phyloP scores from a whole-genome alignment of 352 stramenopile genomes.

The Phytophthora pistaciae region DNA sequence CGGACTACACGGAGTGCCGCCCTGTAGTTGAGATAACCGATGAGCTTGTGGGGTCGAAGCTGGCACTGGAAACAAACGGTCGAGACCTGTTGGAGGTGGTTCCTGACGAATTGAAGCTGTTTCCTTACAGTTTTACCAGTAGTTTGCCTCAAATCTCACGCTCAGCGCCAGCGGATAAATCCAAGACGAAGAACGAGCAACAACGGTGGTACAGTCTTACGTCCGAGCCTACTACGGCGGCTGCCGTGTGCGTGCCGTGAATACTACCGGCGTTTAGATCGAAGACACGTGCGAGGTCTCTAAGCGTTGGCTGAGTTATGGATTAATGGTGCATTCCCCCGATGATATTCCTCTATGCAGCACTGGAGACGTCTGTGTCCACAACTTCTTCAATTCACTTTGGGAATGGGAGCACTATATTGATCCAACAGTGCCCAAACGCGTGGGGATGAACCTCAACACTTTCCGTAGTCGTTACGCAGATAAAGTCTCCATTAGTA shows the following conservation, averaged over 20 bases:
- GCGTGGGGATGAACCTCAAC: conserved; percentile 26
- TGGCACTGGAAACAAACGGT: conserved; percentile 22
- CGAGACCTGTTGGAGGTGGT: conserved; percentile 15
- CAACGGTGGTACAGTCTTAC: conserved; percentile 22
- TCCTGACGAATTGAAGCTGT: conserved; percentile 28
- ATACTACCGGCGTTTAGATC: conserved; percentile 29
- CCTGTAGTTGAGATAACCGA: conserved; percentile 18
- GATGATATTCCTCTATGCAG: conserved; percentile 35
- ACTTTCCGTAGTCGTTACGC: conserved; percentile 26
- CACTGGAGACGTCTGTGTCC: conserved; percentile 26
- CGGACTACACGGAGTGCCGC: conserved; percentile 39
- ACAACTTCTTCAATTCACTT: conserved; percentile 35
- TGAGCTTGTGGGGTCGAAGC: conserved; percentile 25
- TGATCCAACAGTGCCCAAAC: background rate
- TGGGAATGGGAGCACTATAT: conserved; percentile 32
- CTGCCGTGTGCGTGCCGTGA: conserved; percentile 28
- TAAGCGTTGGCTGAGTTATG: conserved; percentile 28
- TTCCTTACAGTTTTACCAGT: conserved; percentile 36
- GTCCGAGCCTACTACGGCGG: conserved; percentile 35
- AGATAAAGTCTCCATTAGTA: conserved; percentile 26
- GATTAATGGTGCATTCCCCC: conserved; percentile 30
- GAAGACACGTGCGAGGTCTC: conserved; percentile 21
- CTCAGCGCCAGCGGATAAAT: background rate
- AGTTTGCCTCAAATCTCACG: conserved; percentile 17
- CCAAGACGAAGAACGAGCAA: conserved; percentile 16